Evolutionary conservation across 768 basidiomycete genomes (phyloP).

Genomic region (Rossbeevera mucosa): DNA sequence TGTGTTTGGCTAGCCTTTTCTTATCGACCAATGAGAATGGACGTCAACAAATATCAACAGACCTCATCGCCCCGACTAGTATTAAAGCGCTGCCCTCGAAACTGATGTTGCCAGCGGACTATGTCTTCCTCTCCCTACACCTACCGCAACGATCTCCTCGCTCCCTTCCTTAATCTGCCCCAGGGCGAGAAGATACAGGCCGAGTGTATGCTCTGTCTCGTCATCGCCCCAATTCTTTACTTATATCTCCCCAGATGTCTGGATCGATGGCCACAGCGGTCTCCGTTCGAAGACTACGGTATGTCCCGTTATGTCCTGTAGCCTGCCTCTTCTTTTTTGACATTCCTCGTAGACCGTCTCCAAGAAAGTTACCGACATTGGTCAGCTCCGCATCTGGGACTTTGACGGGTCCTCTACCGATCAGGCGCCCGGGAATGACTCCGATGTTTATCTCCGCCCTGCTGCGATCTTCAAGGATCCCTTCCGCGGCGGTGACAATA

Average conservation of each 20-base stretch:
- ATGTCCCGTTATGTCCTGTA: constrained; percentile 23
- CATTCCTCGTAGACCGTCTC: constrained; percentile 62
- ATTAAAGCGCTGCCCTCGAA: constrained; percentile 20
- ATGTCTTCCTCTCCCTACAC: constrained; percentile 31
- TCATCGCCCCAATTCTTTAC: background rate
- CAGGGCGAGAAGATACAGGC: constrained; percentile 95
- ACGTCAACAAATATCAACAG: constrained; percentile 26
- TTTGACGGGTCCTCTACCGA: constrained; percentile 98
- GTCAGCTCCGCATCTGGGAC: constrained; percentile 95
- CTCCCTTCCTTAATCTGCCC: constrained; percentile 81
- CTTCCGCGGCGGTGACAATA: constrained; percentile 98
- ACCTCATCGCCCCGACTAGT: constrained; percentile 7
- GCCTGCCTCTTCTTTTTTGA: background rate
- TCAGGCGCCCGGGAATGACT: constrained; percentile 93
- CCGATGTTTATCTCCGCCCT: constrained; percentile 97
- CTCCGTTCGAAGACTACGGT: constrained; percentile 97
- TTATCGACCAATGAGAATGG: constrained; percentile 32
- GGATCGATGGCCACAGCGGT: constrained; percentile 94
- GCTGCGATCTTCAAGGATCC: constrained; percentile 98
- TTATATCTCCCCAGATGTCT: constrained; percentile 65
- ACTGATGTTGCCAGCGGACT: background rate
- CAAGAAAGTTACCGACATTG: constrained; percentile 83
- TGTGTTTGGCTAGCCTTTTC: background rate
- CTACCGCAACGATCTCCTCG: constrained; percentile 82
- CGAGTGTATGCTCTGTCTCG: constrained; percentile 58